Conservation (phyloP, 2,329 filamentous ascomycete species). For the Calonectria pseudoreteaudii region DNA sequence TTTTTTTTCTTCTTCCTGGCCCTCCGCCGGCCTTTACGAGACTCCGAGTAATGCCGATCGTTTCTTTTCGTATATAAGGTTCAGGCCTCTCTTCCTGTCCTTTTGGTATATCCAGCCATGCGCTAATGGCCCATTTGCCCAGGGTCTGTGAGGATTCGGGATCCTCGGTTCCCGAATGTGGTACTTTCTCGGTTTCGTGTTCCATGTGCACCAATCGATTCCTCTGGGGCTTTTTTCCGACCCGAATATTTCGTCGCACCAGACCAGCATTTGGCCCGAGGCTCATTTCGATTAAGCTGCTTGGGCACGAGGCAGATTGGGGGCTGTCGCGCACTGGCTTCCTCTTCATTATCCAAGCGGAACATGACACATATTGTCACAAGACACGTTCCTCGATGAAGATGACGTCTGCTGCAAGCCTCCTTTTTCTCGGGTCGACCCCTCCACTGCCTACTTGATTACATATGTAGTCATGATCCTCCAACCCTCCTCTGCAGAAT, state of each 20-base stretch:
- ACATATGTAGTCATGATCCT: constrained; percentile 1
- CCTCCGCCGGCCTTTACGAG: background rate
- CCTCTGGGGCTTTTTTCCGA: background rate
- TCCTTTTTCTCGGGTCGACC: background rate
- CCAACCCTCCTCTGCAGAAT: background rate
- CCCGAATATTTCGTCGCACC: constrained; percentile 17
- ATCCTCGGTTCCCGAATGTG: constrained; percentile 12
- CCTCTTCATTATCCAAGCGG: background rate
- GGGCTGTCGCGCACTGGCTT: background rate
- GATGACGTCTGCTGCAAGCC: background rate
- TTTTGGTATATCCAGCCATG: background rate
- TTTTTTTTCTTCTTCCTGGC: background rate
- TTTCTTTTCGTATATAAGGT: constrained; percentile 13
- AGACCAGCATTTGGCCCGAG: background rate
- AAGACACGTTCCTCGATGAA: constrained; percentile 11
- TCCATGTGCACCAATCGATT: constrained; percentile 4
- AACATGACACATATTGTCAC: background rate
- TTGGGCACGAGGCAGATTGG: background rate
- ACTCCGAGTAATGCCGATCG: background rate
- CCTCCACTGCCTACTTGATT: background rate
- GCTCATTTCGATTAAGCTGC: constrained; percentile 7
- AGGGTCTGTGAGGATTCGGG: constrained; percentile 1
- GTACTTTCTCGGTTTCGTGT: constrained; percentile 15
- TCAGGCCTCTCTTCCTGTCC: background rate
- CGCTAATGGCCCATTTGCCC: background rate